These are phyloP conservation scores for Apiospora aurea DNA, from an alignment of 2,329 filamentous ascomycete species.

Conservation along the genomic window DNA sequence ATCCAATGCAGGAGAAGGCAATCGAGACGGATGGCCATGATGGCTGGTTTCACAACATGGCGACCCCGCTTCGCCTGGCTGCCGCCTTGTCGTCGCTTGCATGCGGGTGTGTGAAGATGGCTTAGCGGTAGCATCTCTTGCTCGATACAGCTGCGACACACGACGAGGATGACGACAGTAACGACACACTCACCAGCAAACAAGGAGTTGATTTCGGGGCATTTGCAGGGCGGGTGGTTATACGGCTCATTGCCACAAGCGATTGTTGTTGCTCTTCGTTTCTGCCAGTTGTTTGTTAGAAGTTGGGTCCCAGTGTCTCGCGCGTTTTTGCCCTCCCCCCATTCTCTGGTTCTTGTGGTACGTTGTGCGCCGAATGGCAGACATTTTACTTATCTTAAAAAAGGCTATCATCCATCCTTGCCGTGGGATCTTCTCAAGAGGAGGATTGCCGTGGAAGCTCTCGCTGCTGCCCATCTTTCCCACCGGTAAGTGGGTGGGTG, in stretches of 20 bases:
- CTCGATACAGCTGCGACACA: background rate
- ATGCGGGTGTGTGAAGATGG: background rate
- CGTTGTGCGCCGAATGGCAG: background rate
- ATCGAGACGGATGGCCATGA: background rate
- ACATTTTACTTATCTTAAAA: background rate
- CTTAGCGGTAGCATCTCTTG: background rate
- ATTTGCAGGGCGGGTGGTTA: background rate
- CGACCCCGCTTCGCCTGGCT: background rate
- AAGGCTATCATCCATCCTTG: background rate
- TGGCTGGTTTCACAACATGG: constrained; percentile 8
- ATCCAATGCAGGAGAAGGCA: background rate
- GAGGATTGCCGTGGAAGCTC: background rate
- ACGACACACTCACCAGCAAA: background rate
- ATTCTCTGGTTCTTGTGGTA: background rate
- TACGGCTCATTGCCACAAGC: background rate
- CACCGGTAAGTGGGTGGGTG: background rate
- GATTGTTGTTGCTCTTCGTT: background rate
- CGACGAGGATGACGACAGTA: background rate
- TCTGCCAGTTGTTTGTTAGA: background rate
- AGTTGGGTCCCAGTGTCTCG: background rate
- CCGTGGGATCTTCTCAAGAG: background rate
- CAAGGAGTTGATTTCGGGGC: background rate
- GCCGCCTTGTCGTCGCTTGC: background rate
- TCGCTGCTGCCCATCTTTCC: background rate
- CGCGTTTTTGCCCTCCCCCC: background rate